Evolutionary conservation across 2,329 filamentous ascomycete genomes (phyloP).

Genomic region (Endothia cerciana): DNA sequence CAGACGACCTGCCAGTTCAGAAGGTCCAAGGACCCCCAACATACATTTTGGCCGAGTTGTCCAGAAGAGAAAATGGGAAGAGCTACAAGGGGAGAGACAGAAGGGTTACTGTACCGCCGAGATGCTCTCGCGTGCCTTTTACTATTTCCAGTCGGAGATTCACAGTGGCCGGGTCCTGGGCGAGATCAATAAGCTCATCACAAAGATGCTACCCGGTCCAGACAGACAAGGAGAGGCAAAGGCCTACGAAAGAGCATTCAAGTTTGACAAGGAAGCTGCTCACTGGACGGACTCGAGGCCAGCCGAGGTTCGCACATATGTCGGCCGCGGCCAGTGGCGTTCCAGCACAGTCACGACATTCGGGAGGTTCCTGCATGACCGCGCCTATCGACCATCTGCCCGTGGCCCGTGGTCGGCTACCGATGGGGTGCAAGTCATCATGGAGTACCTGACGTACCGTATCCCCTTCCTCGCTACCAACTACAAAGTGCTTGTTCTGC

Average conservation of each 20-base stretch:
- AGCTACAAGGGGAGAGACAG: background rate
- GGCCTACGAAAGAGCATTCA: background rate
- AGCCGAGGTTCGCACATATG: constrained; percentile 1
- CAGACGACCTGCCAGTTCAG: background rate
- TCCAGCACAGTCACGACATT: background rate
- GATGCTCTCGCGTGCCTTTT: background rate
- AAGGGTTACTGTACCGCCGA: constrained; percentile 5
- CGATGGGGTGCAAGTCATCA: background rate
- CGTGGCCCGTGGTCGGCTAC: background rate
- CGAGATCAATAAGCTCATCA: background rate
- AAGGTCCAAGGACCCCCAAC: background rate
- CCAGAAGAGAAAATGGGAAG: background rate
- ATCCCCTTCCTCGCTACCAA: constrained; percentile 4
- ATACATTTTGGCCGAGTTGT: background rate
- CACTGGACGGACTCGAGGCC: background rate
- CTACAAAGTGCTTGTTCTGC: background rate
- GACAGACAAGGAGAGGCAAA: background rate
- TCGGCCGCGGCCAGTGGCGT: constrained; percentile 1
- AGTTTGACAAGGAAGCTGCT: background rate
- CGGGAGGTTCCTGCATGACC: background rate
- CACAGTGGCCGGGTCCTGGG: background rate
- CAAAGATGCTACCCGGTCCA: background rate
- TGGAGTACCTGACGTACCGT: constrained; percentile 2
- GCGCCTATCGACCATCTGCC: background rate
- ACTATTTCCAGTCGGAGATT: constrained; percentile 7